These are phyloP conservation scores for Drechslerella dactyloides DNA, from an alignment of 2,329 filamentous ascomycete genomes.

Conservation along the genomic window DNA sequence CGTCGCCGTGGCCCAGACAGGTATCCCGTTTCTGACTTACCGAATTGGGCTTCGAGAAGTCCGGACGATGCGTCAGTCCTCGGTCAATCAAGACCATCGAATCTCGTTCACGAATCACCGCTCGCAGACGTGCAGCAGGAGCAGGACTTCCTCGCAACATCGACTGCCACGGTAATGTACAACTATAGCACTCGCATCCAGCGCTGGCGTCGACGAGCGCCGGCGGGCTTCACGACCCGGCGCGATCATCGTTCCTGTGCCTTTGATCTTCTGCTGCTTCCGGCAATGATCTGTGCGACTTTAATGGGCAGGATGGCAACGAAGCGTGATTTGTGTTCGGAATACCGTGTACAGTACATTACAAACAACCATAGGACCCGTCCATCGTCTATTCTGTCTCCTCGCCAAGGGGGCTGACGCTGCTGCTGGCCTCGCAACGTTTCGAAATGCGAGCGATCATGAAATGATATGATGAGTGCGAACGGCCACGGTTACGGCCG, in stretches of 20 bases:
- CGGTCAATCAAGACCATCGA: constrained; percentile 47
- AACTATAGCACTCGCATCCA: background rate
- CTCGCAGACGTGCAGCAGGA: background rate
- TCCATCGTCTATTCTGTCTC: background rate
- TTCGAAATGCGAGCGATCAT: constrained; percentile 35
- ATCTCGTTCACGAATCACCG: constrained; percentile 43
- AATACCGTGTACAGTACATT: too few relatives aligned
- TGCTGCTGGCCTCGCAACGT: constrained; percentile 13
- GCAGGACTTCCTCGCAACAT: constrained; percentile 17
- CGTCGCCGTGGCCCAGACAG: constrained; percentile 4
- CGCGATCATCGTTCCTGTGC: constrained; percentile 43
- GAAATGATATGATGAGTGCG: constrained; percentile 3
- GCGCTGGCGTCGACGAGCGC: background rate
- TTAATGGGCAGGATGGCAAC: constrained; percentile 14
- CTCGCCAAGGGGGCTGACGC: constrained; percentile 31
- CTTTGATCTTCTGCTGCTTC: constrained; percentile 49
- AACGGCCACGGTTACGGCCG: too few relatives aligned
- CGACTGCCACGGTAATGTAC: constrained; percentile 14
- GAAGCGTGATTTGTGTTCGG: constrained; percentile 32
- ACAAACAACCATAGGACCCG: too few relatives aligned
- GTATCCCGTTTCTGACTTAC: constrained; percentile 44
- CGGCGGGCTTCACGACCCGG: constrained; percentile 10
- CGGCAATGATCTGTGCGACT: constrained; percentile 44
- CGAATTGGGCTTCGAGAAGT: constrained; percentile 44
- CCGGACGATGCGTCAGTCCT: constrained; percentile 48